These are phyloP conservation scores for Oenanthe javanica DNA, from an alignment of 140 eudicot species.

Conservation along the genomic window DNA sequence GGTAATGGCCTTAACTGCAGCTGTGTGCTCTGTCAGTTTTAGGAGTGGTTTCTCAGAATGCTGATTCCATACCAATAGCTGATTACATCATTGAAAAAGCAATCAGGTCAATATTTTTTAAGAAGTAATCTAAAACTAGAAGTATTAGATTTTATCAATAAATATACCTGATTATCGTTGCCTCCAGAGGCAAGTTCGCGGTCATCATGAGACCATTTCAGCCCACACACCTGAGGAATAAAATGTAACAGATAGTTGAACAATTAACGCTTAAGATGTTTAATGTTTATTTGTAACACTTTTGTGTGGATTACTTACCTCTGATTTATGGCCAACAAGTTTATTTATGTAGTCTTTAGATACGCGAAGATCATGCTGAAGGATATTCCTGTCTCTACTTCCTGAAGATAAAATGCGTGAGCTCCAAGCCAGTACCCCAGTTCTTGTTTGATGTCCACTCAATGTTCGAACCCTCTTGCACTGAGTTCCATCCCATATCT, in stretches of 20 bases:
- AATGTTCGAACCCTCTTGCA: constrained; percentile 91
- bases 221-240: constrained; percentile 73
- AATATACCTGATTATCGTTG: constrained; percentile 74
- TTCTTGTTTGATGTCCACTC: constrained; percentile 94
- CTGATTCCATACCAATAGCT: constrained; percentile 93
- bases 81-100: constrained; percentile 4
- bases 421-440: constrained; percentile 92
- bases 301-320: constrained; percentile 33
- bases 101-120: not conserved
- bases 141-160: not conserved
- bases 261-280: not conserved
- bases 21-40: constrained; percentile 81
- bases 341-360: constrained; percentile 79
- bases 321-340: constrained; percentile 94
- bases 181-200: constrained; percentile 98
- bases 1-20: constrained; percentile 92
- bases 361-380: constrained; percentile 92
- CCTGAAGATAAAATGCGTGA: constrained; percentile 87
- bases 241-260: not conserved
- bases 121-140: not conserved
- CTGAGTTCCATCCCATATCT: constrained; percentile 99
- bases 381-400: constrained; percentile 92
- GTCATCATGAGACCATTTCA: constrained; percentile 98
- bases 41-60: constrained; percentile 65
- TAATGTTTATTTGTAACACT: not conserved